Percentiles rank a stretch among this genome's conserved stretches.
These are phyloP conservation scores for Naganishia friedmannii DNA, from an alignment of 768 basidiomycete species.

Conservation along the genomic window DNA sequence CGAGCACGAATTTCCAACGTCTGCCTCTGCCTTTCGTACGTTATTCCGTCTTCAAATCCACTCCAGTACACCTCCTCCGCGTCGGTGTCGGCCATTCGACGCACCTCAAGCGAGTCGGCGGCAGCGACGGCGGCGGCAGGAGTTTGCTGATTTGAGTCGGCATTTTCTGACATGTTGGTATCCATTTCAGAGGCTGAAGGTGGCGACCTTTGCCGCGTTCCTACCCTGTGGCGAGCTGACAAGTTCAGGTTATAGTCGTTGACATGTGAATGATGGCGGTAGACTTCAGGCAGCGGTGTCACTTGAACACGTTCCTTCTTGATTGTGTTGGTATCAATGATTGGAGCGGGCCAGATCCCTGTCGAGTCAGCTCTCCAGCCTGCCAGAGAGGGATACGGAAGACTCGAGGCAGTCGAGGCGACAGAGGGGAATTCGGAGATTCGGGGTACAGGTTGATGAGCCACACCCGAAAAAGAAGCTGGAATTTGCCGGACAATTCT, in stretches of 20 bases:
- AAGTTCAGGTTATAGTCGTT: not conserved
- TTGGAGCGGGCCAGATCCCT: conserved; percentile 1
- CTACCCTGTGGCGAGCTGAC: not conserved
- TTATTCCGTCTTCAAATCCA: conserved; percentile 13
- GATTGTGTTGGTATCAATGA: not conserved
- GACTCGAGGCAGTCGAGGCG: not conserved
- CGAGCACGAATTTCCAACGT: not conserved
- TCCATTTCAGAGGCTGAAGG: not conserved
- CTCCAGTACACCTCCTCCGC: conserved; percentile 5
- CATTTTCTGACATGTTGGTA: not conserved
- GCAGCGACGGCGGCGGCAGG: not conserved
- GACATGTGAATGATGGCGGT: conserved; percentile 2
- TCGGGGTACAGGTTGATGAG: not conserved
- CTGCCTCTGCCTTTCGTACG: conserved; percentile 18
- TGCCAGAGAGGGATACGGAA: not conserved
- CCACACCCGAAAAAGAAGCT: not conserved
- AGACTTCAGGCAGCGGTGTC: not conserved
- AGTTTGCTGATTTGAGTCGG: not conserved
- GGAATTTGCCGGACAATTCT: not conserved
- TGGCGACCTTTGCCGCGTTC: not conserved
- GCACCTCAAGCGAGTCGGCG: not conserved
- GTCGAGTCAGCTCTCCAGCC: not conserved
- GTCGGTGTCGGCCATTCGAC: not conserved
- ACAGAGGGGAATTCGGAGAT: not conserved
- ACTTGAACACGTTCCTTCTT: not conserved